Percentiles rank a stretch among this genome's conserved stretches.
These are phyloP conservation scores for Plectosphaerella sp. DNA, from an alignment of 2,329 filamentous ascomycete species.

Conservation along the genomic window DNA sequence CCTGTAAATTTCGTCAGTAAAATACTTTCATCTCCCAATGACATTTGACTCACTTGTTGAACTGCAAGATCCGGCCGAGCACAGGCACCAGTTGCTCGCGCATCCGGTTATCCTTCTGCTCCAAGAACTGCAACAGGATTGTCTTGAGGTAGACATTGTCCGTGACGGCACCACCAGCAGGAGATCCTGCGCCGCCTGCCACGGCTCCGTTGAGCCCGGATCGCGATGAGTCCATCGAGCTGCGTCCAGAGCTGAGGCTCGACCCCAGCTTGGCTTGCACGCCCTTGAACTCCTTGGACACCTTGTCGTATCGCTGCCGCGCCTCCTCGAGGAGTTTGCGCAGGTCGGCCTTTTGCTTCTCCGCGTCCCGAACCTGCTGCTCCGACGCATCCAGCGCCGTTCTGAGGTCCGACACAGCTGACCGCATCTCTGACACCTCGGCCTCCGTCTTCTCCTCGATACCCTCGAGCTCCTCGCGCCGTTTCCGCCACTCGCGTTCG, in stretches of 20 bases:
- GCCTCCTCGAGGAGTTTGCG: conserved; percentile 74
- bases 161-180: conserved; percentile 16
- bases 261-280: conserved; percentile 41
- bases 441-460: conserved; percentile 63
- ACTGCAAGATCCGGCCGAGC: conserved; percentile 69
- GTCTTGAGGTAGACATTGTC: conserved; percentile 72
- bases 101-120: conserved; percentile 74
- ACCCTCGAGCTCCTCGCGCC: conserved; percentile 72
- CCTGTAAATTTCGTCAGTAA: conserved; percentile 20
- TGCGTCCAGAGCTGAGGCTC: conserved; percentile 27
- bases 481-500: conserved; percentile 69
- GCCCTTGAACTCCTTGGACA: conserved; percentile 61
- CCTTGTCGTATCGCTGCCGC: conserved; percentile 71
- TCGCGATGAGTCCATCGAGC: conserved; percentile 41
- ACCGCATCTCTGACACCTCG: conserved; percentile 71
- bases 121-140: conserved; percentile 74
- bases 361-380: conserved; percentile 74
- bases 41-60: conserved; percentile 60
- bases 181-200: conserved; percentile 14
- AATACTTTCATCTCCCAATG: neutral
- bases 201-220: conserved; percentile 32
- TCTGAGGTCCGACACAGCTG: conserved; percentile 72
- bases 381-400: conserved; percentile 84
- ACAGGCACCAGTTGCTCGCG: conserved; percentile 75
- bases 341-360: conserved; percentile 75